phyloP scores from a whole-genome alignment of 2,329 filamentous ascomycete genomes.

The Colletotrichum liaoningense region DNA sequence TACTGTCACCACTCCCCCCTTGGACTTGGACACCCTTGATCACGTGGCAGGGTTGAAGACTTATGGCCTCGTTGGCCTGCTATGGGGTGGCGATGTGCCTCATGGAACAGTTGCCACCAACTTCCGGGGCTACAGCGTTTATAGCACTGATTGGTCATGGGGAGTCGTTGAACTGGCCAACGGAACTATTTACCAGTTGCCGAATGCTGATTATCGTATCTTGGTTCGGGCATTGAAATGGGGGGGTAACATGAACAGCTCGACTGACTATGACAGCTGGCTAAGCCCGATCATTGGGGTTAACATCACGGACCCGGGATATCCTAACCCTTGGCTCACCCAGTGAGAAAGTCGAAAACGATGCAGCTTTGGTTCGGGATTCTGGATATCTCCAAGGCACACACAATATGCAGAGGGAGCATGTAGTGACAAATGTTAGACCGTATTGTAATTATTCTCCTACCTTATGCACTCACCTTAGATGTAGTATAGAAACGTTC shows the following conservation, averaged over 20 bases:
- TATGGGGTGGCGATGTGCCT: constrained; percentile 24
- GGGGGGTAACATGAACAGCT: constrained; percentile 2
- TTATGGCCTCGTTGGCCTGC: constrained; percentile 16
- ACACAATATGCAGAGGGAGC: too few species aligned
- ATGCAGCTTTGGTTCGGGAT: not conserved
- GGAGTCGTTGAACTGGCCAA: constrained; percentile 23
- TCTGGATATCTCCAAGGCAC: not conserved
- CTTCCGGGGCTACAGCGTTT: constrained; percentile 25
- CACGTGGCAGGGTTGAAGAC: constrained; percentile 18
- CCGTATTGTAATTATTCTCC: too few species aligned
- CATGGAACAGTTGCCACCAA: constrained; percentile 1
- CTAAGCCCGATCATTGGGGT: constrained; percentile 23
- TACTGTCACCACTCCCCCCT: not conserved
- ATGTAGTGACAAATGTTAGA: too few species aligned
- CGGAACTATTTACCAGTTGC: constrained; percentile 23
- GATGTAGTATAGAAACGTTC: too few species aligned
- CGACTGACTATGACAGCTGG: constrained; percentile 28
- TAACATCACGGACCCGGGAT: constrained; percentile 20
- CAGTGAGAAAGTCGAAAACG: not conserved
- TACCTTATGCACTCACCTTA: too few species aligned
- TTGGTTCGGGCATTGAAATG: constrained; percentile 18
- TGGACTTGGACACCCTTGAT: constrained; percentile 19
- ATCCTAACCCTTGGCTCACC: constrained; percentile 15
- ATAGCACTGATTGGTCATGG: constrained; percentile 20
- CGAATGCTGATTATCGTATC: constrained; percentile 30